Evolutionary conservation across 306 rosid species (phyloP).

Genomic region (Canavalia ensiformis): DNA sequence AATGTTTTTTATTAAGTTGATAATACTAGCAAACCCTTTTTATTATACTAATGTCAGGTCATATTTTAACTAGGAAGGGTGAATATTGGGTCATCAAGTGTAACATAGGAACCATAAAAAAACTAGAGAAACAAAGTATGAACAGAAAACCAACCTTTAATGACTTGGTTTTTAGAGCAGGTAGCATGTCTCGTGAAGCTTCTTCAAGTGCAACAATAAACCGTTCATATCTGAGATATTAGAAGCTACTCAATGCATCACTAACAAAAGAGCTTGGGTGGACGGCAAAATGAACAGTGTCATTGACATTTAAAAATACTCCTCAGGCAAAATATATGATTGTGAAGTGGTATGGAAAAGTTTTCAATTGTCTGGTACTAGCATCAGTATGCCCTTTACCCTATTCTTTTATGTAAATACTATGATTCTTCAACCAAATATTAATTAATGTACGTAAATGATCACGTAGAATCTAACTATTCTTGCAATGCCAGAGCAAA

Average conservation of each 20-base stretch:
- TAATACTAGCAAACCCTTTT: background rate
- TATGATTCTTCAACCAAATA: background rate
- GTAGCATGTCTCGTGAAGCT: constrained; percentile 95
- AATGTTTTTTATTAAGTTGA: background rate
- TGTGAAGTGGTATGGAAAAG: background rate
- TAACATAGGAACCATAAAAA: background rate
- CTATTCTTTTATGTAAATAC: background rate
- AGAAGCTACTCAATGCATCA: constrained; percentile 32
- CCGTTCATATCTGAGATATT: constrained; percentile 82
- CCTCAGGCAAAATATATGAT: constrained; percentile 13
- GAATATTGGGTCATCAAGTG: background rate
- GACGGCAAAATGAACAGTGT: constrained; percentile 2
- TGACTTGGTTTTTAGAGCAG: constrained; percentile 85
- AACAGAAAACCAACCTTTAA: constrained; percentile 70
- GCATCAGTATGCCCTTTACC: constrained; percentile 11
- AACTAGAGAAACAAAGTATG: background rate
- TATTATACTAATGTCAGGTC: background rate
- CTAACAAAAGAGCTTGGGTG: constrained; percentile 35
- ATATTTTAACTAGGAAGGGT: background rate
- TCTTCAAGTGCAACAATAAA: constrained; percentile 90
- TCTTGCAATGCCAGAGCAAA: constrained; percentile 13
- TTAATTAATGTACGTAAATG: background rate
- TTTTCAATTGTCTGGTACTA: constrained; percentile 1
- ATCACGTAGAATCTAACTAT: constrained; percentile 1
- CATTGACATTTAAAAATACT: constrained; percentile 1